Evolutionary conservation across 139 green algal genomes (phyloP), one percentile per base, ranked within the genome.

Genomic region (Chlamydomonas incerta): DNA sequence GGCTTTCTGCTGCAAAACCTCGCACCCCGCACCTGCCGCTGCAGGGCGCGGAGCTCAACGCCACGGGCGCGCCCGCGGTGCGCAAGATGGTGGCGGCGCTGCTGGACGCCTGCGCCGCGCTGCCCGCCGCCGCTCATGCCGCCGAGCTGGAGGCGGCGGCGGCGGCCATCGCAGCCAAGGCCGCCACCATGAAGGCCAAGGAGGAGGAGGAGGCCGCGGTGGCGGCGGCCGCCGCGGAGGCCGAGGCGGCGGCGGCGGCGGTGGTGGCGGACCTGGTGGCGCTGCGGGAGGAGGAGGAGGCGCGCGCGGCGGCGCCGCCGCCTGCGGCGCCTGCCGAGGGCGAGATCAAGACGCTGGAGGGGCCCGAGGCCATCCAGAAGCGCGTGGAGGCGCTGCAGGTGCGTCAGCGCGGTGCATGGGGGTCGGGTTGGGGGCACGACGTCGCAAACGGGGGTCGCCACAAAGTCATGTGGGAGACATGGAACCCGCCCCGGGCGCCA

Each of bases 351-450:
- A 86, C 80, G 23, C 11, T 41, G 52, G 80, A 86, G 80, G 80
- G 71, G 26, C 80, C 80, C 18, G 67, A 70, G 3, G 80, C 80
- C 5, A 71, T 86, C 67, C 23, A 47, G 14, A 41, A 47, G 52
- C 33, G 80, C 10, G 68, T 86, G 80, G 80, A 47, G 60, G 37
- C 41, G 79, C 41, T 85, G 79, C 79, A 85, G 79, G 77, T 83
- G 62, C 3, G 77, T 37, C 15, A 35, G 58, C n/a, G 31, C 62
- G 26, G 5, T 68, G 6, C 24, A n/a, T n/a, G n/a, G n/a, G n/a
- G n/a, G n/a, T n/a, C n/a, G n/a, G n/a, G n/a, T n/a, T n/a, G n/a
- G n/a, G n/a, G n/a, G n/a, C n/a, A n/a, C n/a, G n/a, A n/a, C n/a
- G n/a, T n/a, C n/a, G n/a, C n/a, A n/a, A n/a, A n/a, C n/a, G n/a